phyloP scores from a whole-genome alignment of 164 flowering plant genomes.

The grape (Vitis vinifera) region ASM3070453v1 NC_081816.1:7064001-7064500 shows the following conservation, averaged over 20 bases:
- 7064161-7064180: conserved; percentile 39
- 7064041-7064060: conserved; percentile 30
- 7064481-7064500: no score
- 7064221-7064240: conserved; percentile 43
- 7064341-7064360: conserved; percentile 44
- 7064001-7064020: conserved; percentile 37
- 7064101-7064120: conserved; percentile 23
- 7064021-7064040: conserved; percentile 42
- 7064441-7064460: no score
- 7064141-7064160: conserved; percentile 27
- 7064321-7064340: conserved; percentile 35
- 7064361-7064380: conserved; percentile 42
- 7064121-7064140: conserved; percentile 33
- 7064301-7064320: conserved; percentile 54
- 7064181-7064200: conserved; percentile 32
- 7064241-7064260: conserved; percentile 29
- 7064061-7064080: conserved; percentile 10
- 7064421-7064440: no score
- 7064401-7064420: no score
- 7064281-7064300: conserved; percentile 49
- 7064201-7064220: conserved; percentile 22
- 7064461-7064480: no score
- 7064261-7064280: conserved; percentile 39
- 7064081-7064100: conserved; percentile 28
- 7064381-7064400: conserved; percentile 37